Evolutionary conservation across 2,329 filamentous ascomycete species (phyloP), one percentile per base, ranked within the genome.

Genomic region (Beauveria sp.): DNA sequence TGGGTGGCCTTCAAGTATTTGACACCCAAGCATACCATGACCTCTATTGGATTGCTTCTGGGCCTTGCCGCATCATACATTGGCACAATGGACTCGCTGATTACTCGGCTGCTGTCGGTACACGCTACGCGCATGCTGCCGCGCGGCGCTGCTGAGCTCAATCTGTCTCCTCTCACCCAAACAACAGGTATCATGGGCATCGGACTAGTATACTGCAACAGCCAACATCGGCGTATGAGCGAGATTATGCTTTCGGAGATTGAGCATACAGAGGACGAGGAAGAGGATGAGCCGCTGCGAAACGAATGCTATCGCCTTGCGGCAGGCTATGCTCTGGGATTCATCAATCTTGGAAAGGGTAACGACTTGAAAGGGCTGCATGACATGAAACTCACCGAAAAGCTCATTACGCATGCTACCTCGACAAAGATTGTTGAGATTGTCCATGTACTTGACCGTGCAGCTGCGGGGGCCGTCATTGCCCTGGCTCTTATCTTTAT

Each of bases 11-110:
- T 97, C 82, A 97, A 97, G 70, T 99, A 99, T 67, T 79, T 99
- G n/a, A 99, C 94, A 0, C 93, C 94, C 1, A 99, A 99, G 70
- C 96, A 99, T 73, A 96, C 92, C 28, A 99, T 99, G 94, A 97
- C 94, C 26, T 97, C 94, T 1, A 93, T 99, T 59, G 94, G 94
- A 10, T 79, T 99, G n/a, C 80, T 99, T 3, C 80, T 99, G 0
- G 94, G 94, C 1, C 80, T 99, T 20, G 92, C 94, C 9, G 94
- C 91, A 28, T 97, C 94, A 1, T 96, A 96, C 70, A 81, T 97
- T 66, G 94, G 96, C 1, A 97, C 92, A 2, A 97, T 97, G 93
- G 94, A 99, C 72, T 94, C 91, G 2, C 81, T 97, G 30, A 93
- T 97, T 63, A 97, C 94, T 9, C 86, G 94, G 26, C 79, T 99